These are phyloP conservation scores for Heracleum sosnowskyi DNA, from an alignment of 129 eudicot genomes.

Conservation along the genomic window DNA sequence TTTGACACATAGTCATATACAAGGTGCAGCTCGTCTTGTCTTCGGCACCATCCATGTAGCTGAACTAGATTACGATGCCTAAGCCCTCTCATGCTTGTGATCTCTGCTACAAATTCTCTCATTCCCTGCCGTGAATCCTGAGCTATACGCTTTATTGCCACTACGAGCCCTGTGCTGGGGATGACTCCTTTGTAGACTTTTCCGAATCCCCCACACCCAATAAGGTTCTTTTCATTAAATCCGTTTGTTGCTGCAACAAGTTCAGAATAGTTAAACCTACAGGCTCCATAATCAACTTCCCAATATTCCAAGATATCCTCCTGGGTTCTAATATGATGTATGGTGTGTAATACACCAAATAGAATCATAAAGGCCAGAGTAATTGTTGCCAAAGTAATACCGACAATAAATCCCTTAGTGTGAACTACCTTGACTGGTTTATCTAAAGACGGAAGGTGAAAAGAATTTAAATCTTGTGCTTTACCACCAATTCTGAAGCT, in stretches of 20 bases:
- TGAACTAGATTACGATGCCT: constrained; percentile 30
- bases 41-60: constrained; percentile 33
- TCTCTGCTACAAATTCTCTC: constrained; percentile 35
- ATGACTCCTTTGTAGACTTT: constrained; percentile 2
- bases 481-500: constrained; percentile 22
- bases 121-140: constrained; percentile 24
- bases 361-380: constrained; percentile 14
- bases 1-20: constrained; percentile 31
- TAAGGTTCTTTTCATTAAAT: constrained; percentile 10
- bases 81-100: constrained; percentile 29
- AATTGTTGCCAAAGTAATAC: constrained; percentile 16
- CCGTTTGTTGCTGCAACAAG: constrained; percentile 23
- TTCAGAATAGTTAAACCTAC: constrained; percentile 23
- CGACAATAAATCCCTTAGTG: constrained; percentile 12
- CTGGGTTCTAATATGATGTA: constrained; percentile 6
- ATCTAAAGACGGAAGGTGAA: constrained; percentile 12
- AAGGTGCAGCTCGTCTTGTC: constrained; percentile 27
- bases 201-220: constrained; percentile 1
- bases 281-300: constrained; percentile 23
- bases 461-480: constrained; percentile 15
- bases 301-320: constrained; percentile 20
- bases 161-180: constrained; percentile 21
- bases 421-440: constrained; percentile 11
- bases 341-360: constrained; percentile 10
- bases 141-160: constrained; percentile 24